phyloP scores from a whole-genome alignment of 2,329 filamentous ascomycete species.

The Bipolaris sorokiniana region DNA sequence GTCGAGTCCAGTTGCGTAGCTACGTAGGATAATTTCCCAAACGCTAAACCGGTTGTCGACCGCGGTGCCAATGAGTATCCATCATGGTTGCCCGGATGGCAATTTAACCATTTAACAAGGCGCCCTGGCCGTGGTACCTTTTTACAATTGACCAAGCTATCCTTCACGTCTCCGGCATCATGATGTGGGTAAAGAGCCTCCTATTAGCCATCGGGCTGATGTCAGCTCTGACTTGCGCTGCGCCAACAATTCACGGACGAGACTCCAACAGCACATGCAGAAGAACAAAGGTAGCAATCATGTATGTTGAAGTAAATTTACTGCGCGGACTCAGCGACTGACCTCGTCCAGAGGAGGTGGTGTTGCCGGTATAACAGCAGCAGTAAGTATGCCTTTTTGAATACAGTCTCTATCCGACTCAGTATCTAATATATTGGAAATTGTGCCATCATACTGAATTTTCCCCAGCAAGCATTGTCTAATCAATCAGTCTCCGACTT shows the following conservation, averaged over 20 bases:
- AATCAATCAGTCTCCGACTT: slow-evolving; percentile 69
- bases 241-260: slow-evolving; percentile 19
- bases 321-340: slow-evolving; percentile 5
- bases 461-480: slow-evolving; percentile 60
- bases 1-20: slow-evolving; percentile 3
- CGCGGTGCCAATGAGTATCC: background rate
- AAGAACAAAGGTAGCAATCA: slow-evolving; percentile 42
- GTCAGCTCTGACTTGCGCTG: slow-evolving; percentile 19
- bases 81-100: background rate
- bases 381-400: slow-evolving; percentile 46
- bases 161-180: slow-evolving; percentile 1
- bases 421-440: background rate
- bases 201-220: slow-evolving; percentile 13
- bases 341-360: slow-evolving; percentile 58
- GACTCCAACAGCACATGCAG: slow-evolving; percentile 35
- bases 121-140: background rate
- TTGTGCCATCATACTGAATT: slow-evolving; percentile 5
- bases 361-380: slow-evolving; percentile 68
- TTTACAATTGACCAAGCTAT: background rate
- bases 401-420: too few species aligned
- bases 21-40: background rate
- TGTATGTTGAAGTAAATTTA: slow-evolving; percentile 23
- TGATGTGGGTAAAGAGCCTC: slow-evolving; percentile 6
- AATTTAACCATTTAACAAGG: slow-evolving; percentile 7
- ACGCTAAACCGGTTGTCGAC: background rate